A percentile compares a stretch with the other conserved stretches of the same genome.
These are phyloP conservation scores for Monosporascus sp. DNA, from an alignment of 2,329 filamentous ascomycete genomes.

Conservation along the genomic window DNA sequence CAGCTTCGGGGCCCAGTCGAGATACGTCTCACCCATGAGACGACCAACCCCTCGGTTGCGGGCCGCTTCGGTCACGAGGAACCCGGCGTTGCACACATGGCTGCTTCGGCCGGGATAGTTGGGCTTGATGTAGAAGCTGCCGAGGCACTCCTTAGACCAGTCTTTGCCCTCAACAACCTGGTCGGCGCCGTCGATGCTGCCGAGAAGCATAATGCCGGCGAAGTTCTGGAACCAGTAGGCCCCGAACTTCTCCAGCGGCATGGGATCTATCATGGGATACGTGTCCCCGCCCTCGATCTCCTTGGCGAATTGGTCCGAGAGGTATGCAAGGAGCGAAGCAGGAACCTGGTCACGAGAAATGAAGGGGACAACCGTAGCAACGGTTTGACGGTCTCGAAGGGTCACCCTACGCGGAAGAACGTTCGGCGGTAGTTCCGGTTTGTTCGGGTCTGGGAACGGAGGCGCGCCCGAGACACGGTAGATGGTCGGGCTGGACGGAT, in stretches of 20 bases:
- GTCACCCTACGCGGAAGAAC: conserved; percentile 74
- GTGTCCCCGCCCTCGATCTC: conserved; percentile 91
- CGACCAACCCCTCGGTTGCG: conserved; percentile 71
- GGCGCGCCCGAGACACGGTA: conserved; percentile 62
- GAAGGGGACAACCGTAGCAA: conserved; percentile 80
- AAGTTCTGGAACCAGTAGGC: conserved; percentile 91
- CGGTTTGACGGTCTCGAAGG: conserved; percentile 76
- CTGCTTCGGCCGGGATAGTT: conserved; percentile 89
- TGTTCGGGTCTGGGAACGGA: conserved; percentile 59
- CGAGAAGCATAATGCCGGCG: conserved; percentile 80
- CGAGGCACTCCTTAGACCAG: conserved; percentile 77
- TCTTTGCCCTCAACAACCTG: conserved; percentile 58
- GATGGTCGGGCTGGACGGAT: conserved; percentile 66
- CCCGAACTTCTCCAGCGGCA: conserved; percentile 70
- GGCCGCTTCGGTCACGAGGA: conserved; percentile 68
- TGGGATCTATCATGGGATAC: conserved; percentile 78
- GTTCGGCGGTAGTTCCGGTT: conserved; percentile 60
- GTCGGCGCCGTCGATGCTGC: conserved; percentile 61
- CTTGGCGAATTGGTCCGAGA: conserved; percentile 79
- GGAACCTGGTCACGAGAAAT: conserved; percentile 74
- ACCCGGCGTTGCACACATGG: conserved; percentile 84
- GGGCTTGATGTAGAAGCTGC: conserved; percentile 91
- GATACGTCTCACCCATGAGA: conserved; percentile 70
- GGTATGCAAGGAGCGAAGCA: conserved; percentile 65
- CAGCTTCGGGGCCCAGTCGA: conserved; percentile 74